Evolutionary conservation across 2,329 filamentous ascomycete species (phyloP), one percentile per base, ranked within the genome.

Genomic region (Microsporum ferrugineum): DNA sequence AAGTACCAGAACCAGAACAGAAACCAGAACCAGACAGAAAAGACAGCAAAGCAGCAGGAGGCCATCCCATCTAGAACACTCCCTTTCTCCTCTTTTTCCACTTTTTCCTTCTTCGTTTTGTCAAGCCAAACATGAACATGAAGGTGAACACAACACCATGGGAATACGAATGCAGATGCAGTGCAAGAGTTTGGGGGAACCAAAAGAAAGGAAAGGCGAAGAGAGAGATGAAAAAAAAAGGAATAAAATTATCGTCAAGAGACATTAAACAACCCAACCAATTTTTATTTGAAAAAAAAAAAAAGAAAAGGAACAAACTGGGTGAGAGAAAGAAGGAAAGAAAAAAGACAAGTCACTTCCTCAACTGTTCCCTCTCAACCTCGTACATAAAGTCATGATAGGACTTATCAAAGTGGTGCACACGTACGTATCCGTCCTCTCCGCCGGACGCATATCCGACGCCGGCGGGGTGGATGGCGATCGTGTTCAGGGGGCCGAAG

Each of bases 321-420:
- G 14, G 27, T 3, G 29, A 33, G 8, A 34, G 14, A 34, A 38
- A 31, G 14, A 53, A 34, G 31, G 17, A 23, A 29, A 5, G 17
- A 60, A 41, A 58, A 45, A 34, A 51, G 3, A 23, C n/a, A 17
- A 8, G 12, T 66, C 60, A 66, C 69, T 73, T 76, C 69, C 78
- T 73, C 70, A 78, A 66, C 71, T 78, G 75, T 80, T 96, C 91
- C 76, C 91, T 83, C 85, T 99, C 94, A 64, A 97, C 94, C 82
- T 99, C 94, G 77, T 96, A 99, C 81, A 88, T 84, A 80, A 99
- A 99, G 77, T 99, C 94, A 76, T 94, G 97, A 82, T 96, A 99
- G 65, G 88, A 84, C 82, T 95, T 95, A 80, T 99, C 94, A 78
- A 99, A 99, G 78, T 96, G 90, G 79, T 99, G 94, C 68, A 97